A percentile compares a stretch with the other conserved stretches of the same genome.
Evolutionary conservation across 1,284 basidiomycete species (phyloP).

Genomic region (Cryptococcus sp.): DNA sequence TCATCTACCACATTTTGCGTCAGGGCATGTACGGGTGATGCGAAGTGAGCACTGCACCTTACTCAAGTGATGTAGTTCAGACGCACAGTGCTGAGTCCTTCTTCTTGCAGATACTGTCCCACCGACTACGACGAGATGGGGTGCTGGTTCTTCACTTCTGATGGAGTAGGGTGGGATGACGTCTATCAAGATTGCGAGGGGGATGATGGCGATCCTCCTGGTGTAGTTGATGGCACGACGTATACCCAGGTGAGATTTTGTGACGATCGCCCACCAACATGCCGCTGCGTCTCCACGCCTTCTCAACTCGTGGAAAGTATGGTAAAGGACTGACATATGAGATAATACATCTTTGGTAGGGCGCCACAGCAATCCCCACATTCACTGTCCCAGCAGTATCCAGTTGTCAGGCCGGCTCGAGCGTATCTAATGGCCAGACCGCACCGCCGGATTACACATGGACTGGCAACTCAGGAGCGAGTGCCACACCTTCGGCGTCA

Average conservation of each 20-base stretch:
- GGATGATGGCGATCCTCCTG: slow-evolving; percentile 36
- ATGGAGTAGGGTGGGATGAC: slow-evolving; percentile 29
- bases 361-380: slow-evolving; percentile 12
- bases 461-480: not conserved
- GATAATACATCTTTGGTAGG: slow-evolving; percentile 1
- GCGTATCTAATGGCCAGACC: slow-evolving; percentile 23
- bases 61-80: not conserved
- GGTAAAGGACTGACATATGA: slow-evolving; percentile 1
- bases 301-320: not conserved
- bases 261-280: no score
- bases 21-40: slow-evolving; percentile 37
- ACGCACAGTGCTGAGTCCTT: not conserved
- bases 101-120: slow-evolving; percentile 30
- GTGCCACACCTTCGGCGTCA: not conserved
- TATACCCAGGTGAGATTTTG: slow-evolving; percentile 27
- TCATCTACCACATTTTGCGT: slow-evolving; percentile 38
- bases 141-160: slow-evolving; percentile 37
- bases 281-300: not conserved
- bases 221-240: slow-evolving; percentile 25
- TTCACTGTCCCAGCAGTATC: slow-evolving; percentile 17
- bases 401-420: slow-evolving; percentile 17
- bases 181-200: slow-evolving; percentile 36
- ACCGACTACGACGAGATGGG: slow-evolving; percentile 35
- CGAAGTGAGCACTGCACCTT: slow-evolving; percentile 19
- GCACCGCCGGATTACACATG: slow-evolving; percentile 19